Evolutionary conservation across 768 basidiomycete species (phyloP).

Genomic region (Cystoderma amianthinum): DNA sequence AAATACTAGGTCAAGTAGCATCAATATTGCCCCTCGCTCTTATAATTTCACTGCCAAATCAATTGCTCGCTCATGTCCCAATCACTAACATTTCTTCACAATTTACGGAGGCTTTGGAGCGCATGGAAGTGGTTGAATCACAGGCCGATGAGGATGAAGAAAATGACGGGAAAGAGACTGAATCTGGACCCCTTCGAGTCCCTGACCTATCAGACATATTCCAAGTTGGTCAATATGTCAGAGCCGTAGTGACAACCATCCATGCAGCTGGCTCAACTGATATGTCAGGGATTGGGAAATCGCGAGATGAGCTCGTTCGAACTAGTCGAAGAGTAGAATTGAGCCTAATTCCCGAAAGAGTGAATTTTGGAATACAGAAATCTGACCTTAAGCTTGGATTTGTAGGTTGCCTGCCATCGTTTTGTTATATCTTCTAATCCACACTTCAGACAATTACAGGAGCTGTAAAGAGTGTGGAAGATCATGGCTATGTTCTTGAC

Average conservation of each 20-base stretch:
- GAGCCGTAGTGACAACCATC: conserved; percentile 65
- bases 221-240: conserved; percentile 78
- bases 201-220: conserved; percentile 79
- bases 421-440: conserved; percentile 2
- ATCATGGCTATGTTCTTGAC: conserved; percentile 90
- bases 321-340: conserved; percentile 79
- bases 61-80: conserved; percentile 88
- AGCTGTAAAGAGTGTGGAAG: conserved; percentile 80
- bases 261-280: conserved; percentile 64
- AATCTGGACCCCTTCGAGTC: conserved; percentile 25
- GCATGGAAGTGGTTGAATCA: conserved; percentile 44
- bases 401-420: conserved; percentile 41
- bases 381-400: conserved; percentile 70
- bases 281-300: conserved; percentile 46
- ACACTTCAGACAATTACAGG: conserved; percentile 61
- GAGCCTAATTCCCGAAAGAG: conserved; percentile 73
- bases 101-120: conserved; percentile 67
- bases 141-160: conserved; percentile 35
- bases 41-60: conserved; percentile 91
- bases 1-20: conserved; percentile 81
- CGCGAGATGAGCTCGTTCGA: conserved; percentile 60
- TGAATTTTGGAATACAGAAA: conserved; percentile 77
- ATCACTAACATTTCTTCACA: conserved; percentile 87
- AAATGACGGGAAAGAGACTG: conserved; percentile 41
- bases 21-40: conserved; percentile 85